phyloP scores from a whole-genome alignment of 2,329 filamentous ascomycete genomes.

The Aspergillus neoniger region DNA sequence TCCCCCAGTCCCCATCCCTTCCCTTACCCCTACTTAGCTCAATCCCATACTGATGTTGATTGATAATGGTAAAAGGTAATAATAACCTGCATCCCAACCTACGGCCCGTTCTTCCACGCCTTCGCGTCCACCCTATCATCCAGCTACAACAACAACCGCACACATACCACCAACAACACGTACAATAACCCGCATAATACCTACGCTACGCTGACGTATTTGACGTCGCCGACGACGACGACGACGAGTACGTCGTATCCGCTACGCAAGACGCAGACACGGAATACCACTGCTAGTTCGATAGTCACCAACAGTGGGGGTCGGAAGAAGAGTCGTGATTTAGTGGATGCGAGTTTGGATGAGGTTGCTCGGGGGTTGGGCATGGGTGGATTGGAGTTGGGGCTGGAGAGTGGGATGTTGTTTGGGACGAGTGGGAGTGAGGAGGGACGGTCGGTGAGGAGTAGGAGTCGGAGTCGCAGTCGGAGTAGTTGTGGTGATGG shows the following conservation, averaged over 20 bases:
- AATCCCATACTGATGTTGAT: neutral
- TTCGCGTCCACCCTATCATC: conserved; percentile 18
- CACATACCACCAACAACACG: neutral
- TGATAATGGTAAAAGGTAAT: conserved; percentile 31
- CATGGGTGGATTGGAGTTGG: neutral
- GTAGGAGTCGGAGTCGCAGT: neutral
- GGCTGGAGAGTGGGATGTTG: neutral
- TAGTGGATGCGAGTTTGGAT: neutral
- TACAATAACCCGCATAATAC: neutral
- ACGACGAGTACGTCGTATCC: neutral
- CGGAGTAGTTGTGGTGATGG: neutral
- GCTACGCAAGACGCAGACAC: neutral
- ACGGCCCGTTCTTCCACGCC: conserved; percentile 43
- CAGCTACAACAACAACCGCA: neutral
- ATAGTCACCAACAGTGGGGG: neutral
- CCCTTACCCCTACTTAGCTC: neutral
- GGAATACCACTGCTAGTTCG: neutral
- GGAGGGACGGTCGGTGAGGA: neutral
- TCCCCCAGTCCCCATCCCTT: neutral
- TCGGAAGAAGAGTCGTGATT: neutral
- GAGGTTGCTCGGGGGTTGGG: neutral
- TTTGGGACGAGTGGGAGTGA: neutral
- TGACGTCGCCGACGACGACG: neutral
- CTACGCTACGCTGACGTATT: no score
- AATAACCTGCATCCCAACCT: conserved; percentile 47